These are phyloP conservation scores for Leishmania arabica DNA, from an alignment of 208 protist species.

Conservation along the genomic window DNA sequence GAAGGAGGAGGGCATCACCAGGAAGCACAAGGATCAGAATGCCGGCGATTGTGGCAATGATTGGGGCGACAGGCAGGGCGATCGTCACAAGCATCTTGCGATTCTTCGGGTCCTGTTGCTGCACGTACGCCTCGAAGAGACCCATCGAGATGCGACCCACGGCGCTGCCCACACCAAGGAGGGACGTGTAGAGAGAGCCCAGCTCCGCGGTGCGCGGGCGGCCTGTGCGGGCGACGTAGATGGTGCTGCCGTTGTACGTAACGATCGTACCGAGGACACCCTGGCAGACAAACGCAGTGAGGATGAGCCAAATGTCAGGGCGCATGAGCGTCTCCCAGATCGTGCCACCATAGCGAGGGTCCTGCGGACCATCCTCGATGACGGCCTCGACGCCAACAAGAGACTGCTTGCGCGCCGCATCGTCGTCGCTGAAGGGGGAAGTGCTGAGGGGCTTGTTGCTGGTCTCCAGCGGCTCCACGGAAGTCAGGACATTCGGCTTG, in stretches of 20 bases:
- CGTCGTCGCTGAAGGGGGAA: not conserved
- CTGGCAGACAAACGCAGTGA: slow-evolving; percentile 58
- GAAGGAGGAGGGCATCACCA: slow-evolving; percentile 54
- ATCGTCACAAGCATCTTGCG: slow-evolving; percentile 55
- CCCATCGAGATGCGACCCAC: slow-evolving; percentile 60
- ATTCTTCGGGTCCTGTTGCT: slow-evolving; percentile 52
- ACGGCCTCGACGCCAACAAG: slow-evolving; percentile 2
- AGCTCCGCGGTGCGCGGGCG: slow-evolving; percentile 33
- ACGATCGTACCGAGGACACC: slow-evolving; percentile 57
- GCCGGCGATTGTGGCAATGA: slow-evolving; percentile 56
- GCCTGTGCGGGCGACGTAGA: slow-evolving; percentile 64
- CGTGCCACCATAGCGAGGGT: slow-evolving; percentile 58
- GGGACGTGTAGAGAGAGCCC: slow-evolving; percentile 66
- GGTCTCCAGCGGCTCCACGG: not conserved
- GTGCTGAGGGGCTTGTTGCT: slow-evolving; percentile 14
- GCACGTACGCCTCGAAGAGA: slow-evolving; percentile 68
- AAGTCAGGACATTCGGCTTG: slow-evolving; percentile 1
- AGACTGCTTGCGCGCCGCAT: not conserved
- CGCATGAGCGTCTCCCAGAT: slow-evolving; percentile 38
- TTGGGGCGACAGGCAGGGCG: slow-evolving; percentile 43
- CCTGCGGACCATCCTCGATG: slow-evolving; percentile 41
- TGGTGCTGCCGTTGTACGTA: slow-evolving; percentile 68
- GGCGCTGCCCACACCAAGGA: slow-evolving; percentile 63
- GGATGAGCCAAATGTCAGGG: slow-evolving; percentile 57
- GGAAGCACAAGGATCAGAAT: slow-evolving; percentile 67